Conservation (phyloP, 208 protist genomes). For the Acanthamoeba lenticulata region DNA sequence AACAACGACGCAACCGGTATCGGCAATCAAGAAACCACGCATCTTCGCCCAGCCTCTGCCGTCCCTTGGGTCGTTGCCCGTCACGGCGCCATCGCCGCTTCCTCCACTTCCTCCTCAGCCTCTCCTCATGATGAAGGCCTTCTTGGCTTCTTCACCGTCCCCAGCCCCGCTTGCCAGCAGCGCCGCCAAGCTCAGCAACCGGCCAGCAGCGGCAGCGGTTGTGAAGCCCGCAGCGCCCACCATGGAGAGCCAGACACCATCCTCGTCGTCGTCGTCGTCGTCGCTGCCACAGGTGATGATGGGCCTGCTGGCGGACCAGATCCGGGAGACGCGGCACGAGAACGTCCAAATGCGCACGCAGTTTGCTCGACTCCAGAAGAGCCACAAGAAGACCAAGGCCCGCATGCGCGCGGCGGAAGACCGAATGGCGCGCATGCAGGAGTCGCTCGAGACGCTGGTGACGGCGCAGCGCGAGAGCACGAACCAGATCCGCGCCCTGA, state of each 20-base stretch:
- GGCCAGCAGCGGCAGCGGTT: too few relatives aligned
- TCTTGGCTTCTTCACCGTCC: too few relatives aligned
- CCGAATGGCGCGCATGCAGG: neutral
- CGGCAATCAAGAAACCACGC: neutral
- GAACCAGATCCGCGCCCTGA: neutral
- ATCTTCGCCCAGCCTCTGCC: neutral
- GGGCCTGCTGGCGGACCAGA: neutral
- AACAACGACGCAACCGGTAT: neutral
- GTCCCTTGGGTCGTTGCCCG: too few relatives aligned
- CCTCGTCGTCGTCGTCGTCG: too few relatives aligned
- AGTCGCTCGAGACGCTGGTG: neutral
- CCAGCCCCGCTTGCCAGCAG: too few relatives aligned
- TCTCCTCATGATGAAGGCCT: too few relatives aligned
- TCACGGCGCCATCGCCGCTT: too few relatives aligned
- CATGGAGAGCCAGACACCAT: too few relatives aligned
- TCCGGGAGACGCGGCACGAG: neutral
- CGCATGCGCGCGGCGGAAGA: neutral
- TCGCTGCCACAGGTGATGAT: neutral
- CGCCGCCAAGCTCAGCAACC: too few relatives aligned
- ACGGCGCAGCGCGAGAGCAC: neutral
- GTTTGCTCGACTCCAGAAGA: neutral
- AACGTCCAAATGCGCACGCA: neutral
- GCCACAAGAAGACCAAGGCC: neutral
- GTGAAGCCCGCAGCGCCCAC: too few relatives aligned
- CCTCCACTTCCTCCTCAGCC: too few relatives aligned